phyloP scores from a whole-genome alignment of 2,329 filamentous ascomycete species.

The Epichloe sp. region DNA sequence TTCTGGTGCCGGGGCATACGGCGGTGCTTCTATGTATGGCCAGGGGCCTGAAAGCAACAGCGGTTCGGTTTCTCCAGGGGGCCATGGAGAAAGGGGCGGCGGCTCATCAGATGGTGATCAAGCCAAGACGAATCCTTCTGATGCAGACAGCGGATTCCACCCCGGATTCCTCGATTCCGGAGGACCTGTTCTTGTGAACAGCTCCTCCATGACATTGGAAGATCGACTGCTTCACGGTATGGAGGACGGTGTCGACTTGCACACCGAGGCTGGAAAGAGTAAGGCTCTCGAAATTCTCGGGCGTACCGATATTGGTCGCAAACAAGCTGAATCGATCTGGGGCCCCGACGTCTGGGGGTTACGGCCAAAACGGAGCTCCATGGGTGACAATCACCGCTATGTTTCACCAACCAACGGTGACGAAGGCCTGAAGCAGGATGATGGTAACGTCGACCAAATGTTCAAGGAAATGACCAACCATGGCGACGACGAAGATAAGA shows the following conservation, averaged over 20 bases:
- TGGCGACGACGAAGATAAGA: constrained; percentile 32
- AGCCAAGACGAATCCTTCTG: constrained; percentile 24
- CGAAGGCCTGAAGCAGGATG: constrained; percentile 24
- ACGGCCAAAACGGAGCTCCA: constrained; percentile 13
- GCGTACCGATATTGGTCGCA: constrained; percentile 36
- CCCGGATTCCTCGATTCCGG: constrained; percentile 30
- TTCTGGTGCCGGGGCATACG: constrained; percentile 11
- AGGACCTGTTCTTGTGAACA: constrained; percentile 28
- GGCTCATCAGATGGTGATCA: constrained; percentile 9
- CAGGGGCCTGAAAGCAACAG: constrained; percentile 6
- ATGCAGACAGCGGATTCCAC: constrained; percentile 27
- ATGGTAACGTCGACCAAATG: constrained; percentile 40
- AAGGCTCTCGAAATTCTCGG: constrained; percentile 40
- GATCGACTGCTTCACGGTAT: constrained; percentile 36
- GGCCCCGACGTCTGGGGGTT: constrained; percentile 34
- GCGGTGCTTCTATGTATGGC: constrained; percentile 14
- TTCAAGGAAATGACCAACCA: constrained; percentile 43
- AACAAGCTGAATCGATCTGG: constrained; percentile 37
- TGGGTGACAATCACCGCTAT: constrained; percentile 13
- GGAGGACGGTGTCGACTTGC: constrained; percentile 31
- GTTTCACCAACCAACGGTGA: constrained; percentile 17
- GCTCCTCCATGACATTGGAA: constrained; percentile 31
- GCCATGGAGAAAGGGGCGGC: neutral
- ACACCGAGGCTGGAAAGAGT: constrained; percentile 32
- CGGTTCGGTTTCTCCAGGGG: constrained; percentile 5